Percentiles rank a stretch among this genome's conserved stretches.
Conservation (phyloP, 345 rosid genomes). For the Linum usitatissimum region DNA sequence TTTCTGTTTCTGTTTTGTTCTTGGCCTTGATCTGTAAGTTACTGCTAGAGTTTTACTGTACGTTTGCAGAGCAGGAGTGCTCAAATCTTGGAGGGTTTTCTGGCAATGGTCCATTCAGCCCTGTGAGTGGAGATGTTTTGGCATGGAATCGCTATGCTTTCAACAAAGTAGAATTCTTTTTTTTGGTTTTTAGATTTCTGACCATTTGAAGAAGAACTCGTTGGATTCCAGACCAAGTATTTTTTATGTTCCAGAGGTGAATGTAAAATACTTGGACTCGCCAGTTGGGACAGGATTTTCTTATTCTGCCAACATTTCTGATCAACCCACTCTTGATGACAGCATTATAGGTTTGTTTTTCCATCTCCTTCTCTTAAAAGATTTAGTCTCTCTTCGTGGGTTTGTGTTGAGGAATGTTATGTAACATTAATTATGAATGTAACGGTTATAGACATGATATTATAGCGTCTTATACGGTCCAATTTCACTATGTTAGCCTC, state of each 20-base stretch:
- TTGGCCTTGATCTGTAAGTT: not conserved
- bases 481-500: no score
- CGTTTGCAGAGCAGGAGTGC: slow-evolving; percentile 4
- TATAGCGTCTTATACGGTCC: no score
- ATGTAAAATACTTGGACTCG: slow-evolving; percentile 83
- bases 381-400: not conserved
- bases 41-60: not conserved
- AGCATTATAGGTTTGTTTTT: not conserved
- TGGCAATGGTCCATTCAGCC: slow-evolving; percentile 16
- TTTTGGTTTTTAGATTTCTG: not conserved
- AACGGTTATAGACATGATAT: no score
- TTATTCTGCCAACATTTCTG: slow-evolving; percentile 51
- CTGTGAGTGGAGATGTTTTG: not conserved
- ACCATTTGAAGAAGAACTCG: not conserved
- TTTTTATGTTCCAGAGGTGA: slow-evolving; percentile 55
- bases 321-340: slow-evolving; percentile 15
- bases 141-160: slow-evolving; percentile 4
- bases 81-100: slow-evolving; percentile 18
- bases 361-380: not conserved
- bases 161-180: slow-evolving; percentile 5
- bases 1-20: not conserved
- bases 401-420: no score
- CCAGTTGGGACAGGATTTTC: slow-evolving; percentile 99
- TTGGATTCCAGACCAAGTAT: not conserved
- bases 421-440: no score